Evolutionary conservation across 2,329 filamentous ascomycete species (phyloP), one percentile per base, ranked within the genome.

Genomic region (Fusarium udum): DNA sequence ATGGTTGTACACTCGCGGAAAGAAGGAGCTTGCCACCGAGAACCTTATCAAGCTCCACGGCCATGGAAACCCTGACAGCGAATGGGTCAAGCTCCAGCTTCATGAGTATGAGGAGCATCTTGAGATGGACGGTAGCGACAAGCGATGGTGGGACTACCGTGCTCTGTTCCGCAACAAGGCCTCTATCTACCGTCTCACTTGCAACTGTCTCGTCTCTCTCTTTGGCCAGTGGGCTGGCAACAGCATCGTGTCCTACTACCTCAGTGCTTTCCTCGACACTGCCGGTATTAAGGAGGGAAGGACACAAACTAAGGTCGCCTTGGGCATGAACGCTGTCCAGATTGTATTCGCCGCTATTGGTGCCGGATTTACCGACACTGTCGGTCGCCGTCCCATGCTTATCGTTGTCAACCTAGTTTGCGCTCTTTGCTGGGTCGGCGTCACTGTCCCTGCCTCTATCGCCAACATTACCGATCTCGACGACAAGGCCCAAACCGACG

Each of bases 301-400:
- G 48, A 77, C 77, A 3, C 82, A 87, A 72, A 82, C 83, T 28
- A 85, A 87, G 71, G 82, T 89, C 45, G 85, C 84, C 28, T 78
- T 89, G 4, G 76, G 76, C 18, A 87, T 87, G 75, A 86, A 87
- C 75, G 83, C 83, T 18, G 81, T 86, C 67, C 85, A 87, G 71
- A 84, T 88, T 63, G 76, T 84, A 34, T 86, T 84, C 62, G 86
- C 86, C 15, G 78, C 85, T 20, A 39, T 84, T 8, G 88, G 88
- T 28, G 86, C 87, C 22, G 77, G 79, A 6, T 74, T 89, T 3
- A 84, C 87, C 16, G 87, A 89, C 31, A 79, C 75, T 26, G 74
- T 88, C 16, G 86, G 88, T 20, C 87, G 88, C 32, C 86, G 88
- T 3, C 85, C 84, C 22, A 82, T 88, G 66, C 82, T 89, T 51